Conservation (phyloP, 495 filamentous ascomycete species). For the Evernia prunastri region DNA sequence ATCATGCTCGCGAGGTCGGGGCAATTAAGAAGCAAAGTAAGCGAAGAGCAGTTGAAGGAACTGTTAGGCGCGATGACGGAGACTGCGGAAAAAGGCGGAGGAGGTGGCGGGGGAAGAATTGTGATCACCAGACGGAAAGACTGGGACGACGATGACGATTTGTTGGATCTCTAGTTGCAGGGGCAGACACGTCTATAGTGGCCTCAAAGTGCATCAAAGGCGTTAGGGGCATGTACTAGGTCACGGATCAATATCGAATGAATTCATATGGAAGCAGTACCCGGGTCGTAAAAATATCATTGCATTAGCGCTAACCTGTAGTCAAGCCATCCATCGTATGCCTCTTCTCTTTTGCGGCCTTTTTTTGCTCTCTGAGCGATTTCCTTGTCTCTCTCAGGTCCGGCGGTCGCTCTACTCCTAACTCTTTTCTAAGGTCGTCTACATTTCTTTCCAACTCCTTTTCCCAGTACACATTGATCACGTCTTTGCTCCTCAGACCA, state of each 20-base stretch:
- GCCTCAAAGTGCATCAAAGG: neutral
- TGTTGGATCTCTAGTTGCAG: constrained; percentile 52
- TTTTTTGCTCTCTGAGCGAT: constrained; percentile 60
- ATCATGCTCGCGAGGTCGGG: constrained; percentile 85
- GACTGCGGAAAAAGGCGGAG: constrained; percentile 45
- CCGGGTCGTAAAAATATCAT: neutral
- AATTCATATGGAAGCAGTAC: neutral
- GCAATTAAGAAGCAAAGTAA: constrained; percentile 80
- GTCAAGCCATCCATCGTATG: constrained; percentile 26
- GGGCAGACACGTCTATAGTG: neutral
- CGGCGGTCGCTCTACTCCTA: constrained; percentile 82
- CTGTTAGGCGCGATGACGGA: constrained; percentile 76
- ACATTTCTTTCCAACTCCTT: constrained; percentile 86
- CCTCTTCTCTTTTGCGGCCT: constrained; percentile 51
- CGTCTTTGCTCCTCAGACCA: constrained; percentile 66
- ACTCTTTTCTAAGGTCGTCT: constrained; percentile 58
- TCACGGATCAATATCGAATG: neutral
- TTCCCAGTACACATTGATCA: constrained; percentile 99
- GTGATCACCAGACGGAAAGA: constrained; percentile 76
- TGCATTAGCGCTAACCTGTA: constrained; percentile 20
- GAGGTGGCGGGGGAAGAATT: constrained; percentile 55
- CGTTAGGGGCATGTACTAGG: constrained; percentile 11
- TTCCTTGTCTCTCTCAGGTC: constrained; percentile 78
- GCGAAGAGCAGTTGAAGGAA: constrained; percentile 89
- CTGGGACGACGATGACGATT: constrained; percentile 81